Percentiles rank a stretch among this genome's conserved stretches.
phyloP scores from a whole-genome alignment of 441 rosid species.

The Rhodomyrtus psidioides region DNA sequence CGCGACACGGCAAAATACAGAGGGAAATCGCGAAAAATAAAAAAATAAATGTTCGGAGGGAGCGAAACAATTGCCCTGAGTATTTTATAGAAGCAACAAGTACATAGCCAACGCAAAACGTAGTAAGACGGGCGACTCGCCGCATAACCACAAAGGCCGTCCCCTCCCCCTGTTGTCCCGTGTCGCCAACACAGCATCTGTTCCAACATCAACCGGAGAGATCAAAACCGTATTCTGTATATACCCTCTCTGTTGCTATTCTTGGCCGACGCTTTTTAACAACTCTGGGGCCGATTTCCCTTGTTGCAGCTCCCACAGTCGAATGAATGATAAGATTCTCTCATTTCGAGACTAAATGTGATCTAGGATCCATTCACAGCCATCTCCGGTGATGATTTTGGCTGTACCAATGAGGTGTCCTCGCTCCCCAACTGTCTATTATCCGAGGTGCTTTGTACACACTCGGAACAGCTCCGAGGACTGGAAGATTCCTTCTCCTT shows the following conservation, averaged over 20 bases:
- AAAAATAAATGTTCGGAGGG: neutral
- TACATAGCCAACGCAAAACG: neutral
- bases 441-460: conserved; percentile 41
- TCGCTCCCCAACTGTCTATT: conserved; percentile 66
- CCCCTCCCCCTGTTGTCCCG: neutral
- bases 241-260: neutral
- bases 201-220: neutral
- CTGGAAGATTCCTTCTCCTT: conserved; percentile 42
- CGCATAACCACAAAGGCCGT: neutral
- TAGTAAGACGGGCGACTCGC: neutral
- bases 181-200: neutral
- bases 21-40: neutral
- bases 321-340: conserved; percentile 9
- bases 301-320: conserved; percentile 11
- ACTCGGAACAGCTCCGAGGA: conserved; percentile 46
- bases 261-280: neutral
- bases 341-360: neutral
- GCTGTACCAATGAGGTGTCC: conserved; percentile 52
- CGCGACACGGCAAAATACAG: neutral
- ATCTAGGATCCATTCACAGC: conserved; percentile 81
- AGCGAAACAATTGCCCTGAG: neutral
- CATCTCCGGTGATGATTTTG: conserved; percentile 88
- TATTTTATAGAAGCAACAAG: neutral
- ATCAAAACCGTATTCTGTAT: neutral
- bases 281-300: neutral